Percentiles rank a stretch among this genome's conserved stretches.
Conservation (phyloP, 2,329 filamentous ascomycete species). For the Clonostachys rhizophaga region DNA sequence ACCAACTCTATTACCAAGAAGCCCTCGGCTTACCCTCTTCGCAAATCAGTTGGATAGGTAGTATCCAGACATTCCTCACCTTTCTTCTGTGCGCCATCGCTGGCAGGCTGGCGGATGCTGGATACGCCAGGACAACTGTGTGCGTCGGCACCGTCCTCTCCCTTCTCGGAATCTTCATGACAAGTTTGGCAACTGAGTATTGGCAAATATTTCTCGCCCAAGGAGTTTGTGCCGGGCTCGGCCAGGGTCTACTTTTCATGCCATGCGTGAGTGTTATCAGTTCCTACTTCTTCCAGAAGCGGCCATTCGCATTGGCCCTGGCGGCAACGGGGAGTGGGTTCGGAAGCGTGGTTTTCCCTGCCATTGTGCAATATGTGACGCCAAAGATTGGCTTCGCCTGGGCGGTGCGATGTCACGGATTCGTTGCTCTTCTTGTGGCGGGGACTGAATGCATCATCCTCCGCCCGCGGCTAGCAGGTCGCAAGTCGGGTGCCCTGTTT, state of each 20-base stretch:
- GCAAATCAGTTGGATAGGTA: constrained; percentile 39
- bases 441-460: constrained; percentile 29
- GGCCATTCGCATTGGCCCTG: constrained; percentile 55
- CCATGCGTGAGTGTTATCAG: constrained; percentile 55
- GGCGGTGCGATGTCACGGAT: constrained; percentile 60
- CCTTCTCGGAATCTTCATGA: constrained; percentile 43
- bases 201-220: constrained; percentile 51
- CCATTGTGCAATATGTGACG: constrained; percentile 51
- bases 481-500: constrained; percentile 43
- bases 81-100: constrained; percentile 43
- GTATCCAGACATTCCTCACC: constrained; percentile 43
- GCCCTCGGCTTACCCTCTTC: constrained; percentile 22
- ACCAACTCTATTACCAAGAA: constrained; percentile 44
- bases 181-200: constrained; percentile 36
- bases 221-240: constrained; percentile 45
- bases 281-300: constrained; percentile 54
- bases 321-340: constrained; percentile 54
- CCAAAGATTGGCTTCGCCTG: constrained; percentile 57
- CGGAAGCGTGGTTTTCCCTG: constrained; percentile 51
- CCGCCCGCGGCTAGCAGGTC: constrained; percentile 38
- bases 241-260: constrained; percentile 52
- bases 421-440: constrained; percentile 49
- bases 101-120: constrained; percentile 44
- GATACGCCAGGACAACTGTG: constrained; percentile 36
- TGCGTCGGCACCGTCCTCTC: constrained; percentile 31